Evolutionary conservation across 2,329 filamentous ascomycete genomes (phyloP).

Genomic region (Neodidymelliopsis sp.): DNA sequence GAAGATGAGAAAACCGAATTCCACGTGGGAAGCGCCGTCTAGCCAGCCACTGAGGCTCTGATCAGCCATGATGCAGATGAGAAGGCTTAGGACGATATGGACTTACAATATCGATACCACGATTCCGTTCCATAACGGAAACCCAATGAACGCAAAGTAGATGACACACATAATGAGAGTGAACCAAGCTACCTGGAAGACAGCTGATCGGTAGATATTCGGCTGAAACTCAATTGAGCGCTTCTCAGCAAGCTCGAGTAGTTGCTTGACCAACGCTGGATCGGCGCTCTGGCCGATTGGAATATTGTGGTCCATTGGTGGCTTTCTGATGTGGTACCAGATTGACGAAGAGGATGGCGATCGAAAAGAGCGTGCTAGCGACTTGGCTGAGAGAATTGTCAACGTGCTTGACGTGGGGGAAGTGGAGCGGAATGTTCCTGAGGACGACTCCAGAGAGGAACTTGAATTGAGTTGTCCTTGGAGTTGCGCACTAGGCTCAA

Average conservation of each 20-base stretch:
- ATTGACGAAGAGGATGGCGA: background rate
- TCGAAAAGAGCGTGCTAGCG: background rate
- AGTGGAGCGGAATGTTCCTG: no score
- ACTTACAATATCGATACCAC: constrained; percentile 53
- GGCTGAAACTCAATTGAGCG: background rate
- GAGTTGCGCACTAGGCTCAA: no score
- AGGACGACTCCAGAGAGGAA: no score
- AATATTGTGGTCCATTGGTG: background rate
- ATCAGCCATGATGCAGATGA: background rate
- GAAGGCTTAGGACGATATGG: background rate
- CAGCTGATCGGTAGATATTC: background rate
- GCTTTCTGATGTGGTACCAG: background rate
- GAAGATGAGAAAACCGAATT: constrained; percentile 1
- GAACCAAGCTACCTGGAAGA: background rate
- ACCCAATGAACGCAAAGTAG: constrained; percentile 55
- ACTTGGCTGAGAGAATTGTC: no score
- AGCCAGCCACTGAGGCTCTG: background rate
- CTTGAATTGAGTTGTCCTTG: no score
- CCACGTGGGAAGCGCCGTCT: background rate
- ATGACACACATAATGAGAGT: constrained; percentile 45
- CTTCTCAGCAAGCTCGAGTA: background rate
- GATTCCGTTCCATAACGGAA: constrained; percentile 56
- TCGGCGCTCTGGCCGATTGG: background rate
- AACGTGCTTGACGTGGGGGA: no score
- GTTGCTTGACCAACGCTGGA: background rate